These are phyloP conservation scores for Parathielavia appendiculata DNA, from an alignment of 495 filamentous ascomycete species.

Conservation along the genomic window DNA sequence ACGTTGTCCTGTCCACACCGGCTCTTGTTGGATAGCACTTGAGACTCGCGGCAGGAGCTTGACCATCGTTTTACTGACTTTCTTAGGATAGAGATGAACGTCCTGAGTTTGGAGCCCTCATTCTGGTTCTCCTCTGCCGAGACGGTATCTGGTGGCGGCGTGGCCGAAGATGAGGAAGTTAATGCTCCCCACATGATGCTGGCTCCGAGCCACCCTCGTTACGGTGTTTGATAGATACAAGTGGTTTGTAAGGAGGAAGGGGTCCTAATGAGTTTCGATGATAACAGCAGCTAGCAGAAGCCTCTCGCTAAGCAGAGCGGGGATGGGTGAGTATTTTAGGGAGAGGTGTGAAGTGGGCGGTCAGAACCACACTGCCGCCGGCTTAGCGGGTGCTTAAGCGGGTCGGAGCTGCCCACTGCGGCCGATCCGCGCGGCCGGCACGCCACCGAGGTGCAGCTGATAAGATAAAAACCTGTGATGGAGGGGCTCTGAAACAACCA, in stretches of 20 bases:
- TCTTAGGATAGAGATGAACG: conserved; percentile 73
- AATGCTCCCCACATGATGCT: conserved; percentile 14
- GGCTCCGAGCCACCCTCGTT: background rate
- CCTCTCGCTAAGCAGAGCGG: too few relatives aligned
- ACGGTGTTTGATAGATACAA: background rate
- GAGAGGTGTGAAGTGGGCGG: background rate
- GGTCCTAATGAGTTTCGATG: too few relatives aligned
- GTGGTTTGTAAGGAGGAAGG: too few relatives aligned
- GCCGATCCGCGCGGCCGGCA: conserved; percentile 11
- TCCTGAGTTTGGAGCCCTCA: conserved; percentile 77
- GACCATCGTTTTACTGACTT: conserved; percentile 52
- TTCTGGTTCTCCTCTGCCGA: conserved; percentile 57
- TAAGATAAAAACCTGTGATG: conserved; percentile 9
- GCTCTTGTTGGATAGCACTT: background rate
- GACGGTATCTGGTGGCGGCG: conserved; percentile 13
- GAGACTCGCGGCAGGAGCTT: background rate
- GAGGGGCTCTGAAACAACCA: background rate
- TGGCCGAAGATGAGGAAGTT: conserved; percentile 13
- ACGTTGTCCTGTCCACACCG: background rate
- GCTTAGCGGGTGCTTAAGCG: background rate
- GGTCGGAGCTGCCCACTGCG: background rate
- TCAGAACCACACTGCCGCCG: background rate
- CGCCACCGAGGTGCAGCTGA: conserved; percentile 2
- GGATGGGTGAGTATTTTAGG: background rate
- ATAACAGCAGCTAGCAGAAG: too few relatives aligned